Conservation (phyloP, 306 rosid species). For the Carpinus viminea region DNA sequence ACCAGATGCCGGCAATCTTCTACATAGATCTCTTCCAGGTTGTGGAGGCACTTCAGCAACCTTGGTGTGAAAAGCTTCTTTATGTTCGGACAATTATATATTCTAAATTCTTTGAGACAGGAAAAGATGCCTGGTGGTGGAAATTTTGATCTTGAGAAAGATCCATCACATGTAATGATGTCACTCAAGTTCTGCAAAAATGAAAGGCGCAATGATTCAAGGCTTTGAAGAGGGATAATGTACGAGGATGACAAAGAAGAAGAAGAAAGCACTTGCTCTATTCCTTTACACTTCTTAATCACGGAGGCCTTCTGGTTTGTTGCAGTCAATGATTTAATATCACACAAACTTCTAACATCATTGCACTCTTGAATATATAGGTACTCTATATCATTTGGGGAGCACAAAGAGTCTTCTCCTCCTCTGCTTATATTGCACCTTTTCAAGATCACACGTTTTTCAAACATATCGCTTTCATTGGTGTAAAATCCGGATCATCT, state of each 20-base stretch:
- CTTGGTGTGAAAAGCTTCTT: not conserved
- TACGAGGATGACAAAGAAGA: not conserved
- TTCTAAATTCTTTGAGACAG: slow-evolving; percentile 2
- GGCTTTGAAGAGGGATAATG: slow-evolving; percentile 4
- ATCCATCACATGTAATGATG: not conserved
- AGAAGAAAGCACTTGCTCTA: slow-evolving; percentile 2
- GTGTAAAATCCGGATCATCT: not conserved
- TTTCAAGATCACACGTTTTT: slow-evolving; percentile 6
- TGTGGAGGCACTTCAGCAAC: slow-evolving; percentile 1
- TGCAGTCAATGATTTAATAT: slow-evolving; percentile 1
- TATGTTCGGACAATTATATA: slow-evolving; percentile 6
- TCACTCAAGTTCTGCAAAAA: not conserved
- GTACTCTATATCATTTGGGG: slow-evolving; percentile 11
- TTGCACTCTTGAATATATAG: slow-evolving; percentile 1
- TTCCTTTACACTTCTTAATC: slow-evolving; percentile 1
- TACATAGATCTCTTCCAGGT: not conserved
- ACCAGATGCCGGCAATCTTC: not conserved
- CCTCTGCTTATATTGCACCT: not conserved
- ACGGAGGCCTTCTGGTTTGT: not conserved
- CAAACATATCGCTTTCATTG: not conserved
- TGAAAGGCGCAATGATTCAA: slow-evolving; percentile 8
- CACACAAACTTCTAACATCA: not conserved
- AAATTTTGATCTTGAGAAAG: not conserved
- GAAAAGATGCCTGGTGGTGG: not conserved
- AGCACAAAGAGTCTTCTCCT: slow-evolving; percentile 8